Base-by-base conservation (phyloP, 2,329 filamentous ascomycete species). In the Colletotrichum tropicicola region DNA sequence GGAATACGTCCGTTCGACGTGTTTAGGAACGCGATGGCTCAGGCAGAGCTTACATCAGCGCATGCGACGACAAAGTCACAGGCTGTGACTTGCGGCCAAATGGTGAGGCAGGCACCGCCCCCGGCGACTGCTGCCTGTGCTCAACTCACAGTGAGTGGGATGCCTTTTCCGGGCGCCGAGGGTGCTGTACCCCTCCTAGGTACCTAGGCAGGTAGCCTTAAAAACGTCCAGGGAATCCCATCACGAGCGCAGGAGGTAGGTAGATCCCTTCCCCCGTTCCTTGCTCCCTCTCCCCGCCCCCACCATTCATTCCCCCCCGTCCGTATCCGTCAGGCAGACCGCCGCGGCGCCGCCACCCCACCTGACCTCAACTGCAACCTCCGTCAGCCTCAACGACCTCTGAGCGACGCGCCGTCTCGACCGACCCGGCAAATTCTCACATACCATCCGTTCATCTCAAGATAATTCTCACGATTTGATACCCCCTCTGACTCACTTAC, bases 311-410 rank as follows among this genome's bases (percentile, higher is more conserved):
- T 44, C 48, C 32, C 47, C 23, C 56, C 28, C 21, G 30, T 35
- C 17, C 30, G 12, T 32, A 19, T 49, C 48, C 47, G 47, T 51
- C 28, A 32, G 39, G 17, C 28, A 32, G 39, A 7, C 19, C 39
- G 28, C 30, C 48, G 27, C 51, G 51, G 9, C 21, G 37, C 23
- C 39, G 51, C 51, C 51, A 43, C 51, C 51, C 51, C 51, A 54
- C 51, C 51, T 54, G 51, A 49, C 17, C 47, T 37, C 27, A 21
- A 25, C 45, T 52, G 6, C 44, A 19, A 53, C 41, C 57, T 41
- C 54, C 53, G 23, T 63, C 59, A 51, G 44, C 59, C 59, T 59
- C 47, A 35, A 37, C 35, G 43, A 49, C 49, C 8, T 28, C 47
- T 19, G 23, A 17, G 17, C 17, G 25, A 49, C 21, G 37, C 27